Evolutionary conservation across 257 asterid genomes (phyloP).

Genomic region (Penstemon newberryi): DNA sequence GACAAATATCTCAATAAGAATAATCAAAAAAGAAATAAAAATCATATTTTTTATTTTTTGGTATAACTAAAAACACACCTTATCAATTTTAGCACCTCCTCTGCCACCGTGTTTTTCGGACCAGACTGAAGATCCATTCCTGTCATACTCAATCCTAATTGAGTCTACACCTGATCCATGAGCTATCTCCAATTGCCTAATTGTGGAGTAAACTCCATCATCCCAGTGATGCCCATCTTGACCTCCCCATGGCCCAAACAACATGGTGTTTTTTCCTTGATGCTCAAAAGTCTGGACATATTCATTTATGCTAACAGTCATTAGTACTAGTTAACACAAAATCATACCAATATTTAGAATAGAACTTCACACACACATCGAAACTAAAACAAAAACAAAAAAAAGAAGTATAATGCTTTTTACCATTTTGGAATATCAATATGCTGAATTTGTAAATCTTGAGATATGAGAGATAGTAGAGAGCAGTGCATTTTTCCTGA

Average conservation of each 20-base stretch:
- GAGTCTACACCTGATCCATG: slow-evolving; percentile 71
- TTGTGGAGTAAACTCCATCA: slow-evolving; percentile 59
- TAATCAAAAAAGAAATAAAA: neutral
- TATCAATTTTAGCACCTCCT: slow-evolving; percentile 57
- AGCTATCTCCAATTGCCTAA: slow-evolving; percentile 59
- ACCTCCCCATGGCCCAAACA: slow-evolving; percentile 91
- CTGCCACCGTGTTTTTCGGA: slow-evolving; percentile 74
- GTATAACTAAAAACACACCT: slow-evolving; percentile 36
- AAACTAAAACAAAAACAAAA: neutral
- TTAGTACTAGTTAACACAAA: neutral
- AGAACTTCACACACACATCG: neutral
- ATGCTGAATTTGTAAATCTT: neutral
- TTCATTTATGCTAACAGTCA: neutral
- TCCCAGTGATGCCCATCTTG: slow-evolving; percentile 71
- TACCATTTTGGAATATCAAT: slow-evolving; percentile 29
- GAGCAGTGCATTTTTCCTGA: slow-evolving; percentile 3
- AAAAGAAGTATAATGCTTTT: neutral
- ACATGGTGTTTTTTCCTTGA: slow-evolving; percentile 35
- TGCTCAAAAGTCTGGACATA: slow-evolving; percentile 40
- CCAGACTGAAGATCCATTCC: slow-evolving; percentile 62
- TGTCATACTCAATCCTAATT: slow-evolving; percentile 62
- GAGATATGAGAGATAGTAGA: neutral
- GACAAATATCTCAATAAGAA: neutral
- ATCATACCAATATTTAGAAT: neutral
- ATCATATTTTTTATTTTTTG: neutral